Conservation (phyloP, 2,329 filamentous ascomycete genomes). For the Phialophora macrospora region DNA sequence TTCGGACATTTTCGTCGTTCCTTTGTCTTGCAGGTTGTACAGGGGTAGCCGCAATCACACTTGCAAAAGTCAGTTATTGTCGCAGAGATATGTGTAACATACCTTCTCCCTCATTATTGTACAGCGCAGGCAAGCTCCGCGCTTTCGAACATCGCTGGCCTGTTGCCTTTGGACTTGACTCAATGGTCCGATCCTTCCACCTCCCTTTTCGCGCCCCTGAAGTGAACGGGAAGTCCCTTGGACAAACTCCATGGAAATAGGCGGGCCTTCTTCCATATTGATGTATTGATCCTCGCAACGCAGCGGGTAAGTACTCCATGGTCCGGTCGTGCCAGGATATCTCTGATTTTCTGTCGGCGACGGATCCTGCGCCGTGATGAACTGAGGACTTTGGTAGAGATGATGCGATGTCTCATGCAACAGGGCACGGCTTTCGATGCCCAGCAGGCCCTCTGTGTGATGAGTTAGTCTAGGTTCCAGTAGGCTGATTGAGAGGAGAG, state of each 20-base stretch:
- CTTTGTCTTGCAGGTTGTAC: slow-evolving; percentile 25
- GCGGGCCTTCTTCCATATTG: slow-evolving; percentile 3
- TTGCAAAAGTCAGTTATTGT: slow-evolving; percentile 33
- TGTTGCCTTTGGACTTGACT: slow-evolving; percentile 24
- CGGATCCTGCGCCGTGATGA: slow-evolving; percentile 15
- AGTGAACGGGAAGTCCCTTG: slow-evolving; percentile 3
- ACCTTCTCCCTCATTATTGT: slow-evolving; percentile 36
- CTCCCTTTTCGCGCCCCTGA: slow-evolving; percentile 22
- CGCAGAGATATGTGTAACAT: slow-evolving; percentile 1
- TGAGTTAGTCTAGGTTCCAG: slow-evolving; percentile 1
- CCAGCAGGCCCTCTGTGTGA: slow-evolving; percentile 23
- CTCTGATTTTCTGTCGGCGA: slow-evolving; percentile 23
- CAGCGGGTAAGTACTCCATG: slow-evolving; percentile 27
- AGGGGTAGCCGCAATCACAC: slow-evolving; percentile 28
- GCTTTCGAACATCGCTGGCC: slow-evolving; percentile 31
- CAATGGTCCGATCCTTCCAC: slow-evolving; percentile 30
- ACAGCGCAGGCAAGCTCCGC: slow-evolving; percentile 35
- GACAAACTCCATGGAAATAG: slow-evolving; percentile 12
- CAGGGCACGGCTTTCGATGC: slow-evolving; percentile 28
- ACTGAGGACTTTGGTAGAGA: slow-evolving; percentile 22
- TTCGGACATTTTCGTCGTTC: slow-evolving; percentile 34
- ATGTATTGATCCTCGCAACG: slow-evolving; percentile 22
- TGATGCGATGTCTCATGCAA: slow-evolving; percentile 18
- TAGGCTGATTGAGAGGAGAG: neutral
- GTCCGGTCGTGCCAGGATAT: slow-evolving; percentile 16